Evolutionary conservation across 2,329 filamentous ascomycete genomes (phyloP).

Genomic region (Ambrosiella cleistominuta): DNA sequence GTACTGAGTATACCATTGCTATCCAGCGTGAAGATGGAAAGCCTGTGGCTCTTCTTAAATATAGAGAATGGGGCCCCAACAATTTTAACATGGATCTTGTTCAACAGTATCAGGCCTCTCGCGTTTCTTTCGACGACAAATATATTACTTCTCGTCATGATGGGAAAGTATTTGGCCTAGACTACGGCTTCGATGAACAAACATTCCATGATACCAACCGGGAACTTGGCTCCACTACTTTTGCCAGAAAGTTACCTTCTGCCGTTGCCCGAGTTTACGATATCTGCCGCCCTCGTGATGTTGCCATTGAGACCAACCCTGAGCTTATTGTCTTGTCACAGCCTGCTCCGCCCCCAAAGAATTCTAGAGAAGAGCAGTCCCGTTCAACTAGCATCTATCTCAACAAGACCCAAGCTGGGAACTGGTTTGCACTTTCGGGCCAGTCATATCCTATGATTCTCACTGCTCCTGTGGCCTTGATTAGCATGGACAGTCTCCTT

Average conservation of each 20-base stretch:
- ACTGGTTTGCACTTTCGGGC: slow-evolving; percentile 90
- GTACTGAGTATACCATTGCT: slow-evolving; percentile 75
- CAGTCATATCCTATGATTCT: slow-evolving; percentile 71
- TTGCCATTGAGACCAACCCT: slow-evolving; percentile 44
- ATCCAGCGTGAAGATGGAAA: slow-evolving; percentile 62
- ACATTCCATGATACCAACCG: slow-evolving; percentile 15
- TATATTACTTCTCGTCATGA: slow-evolving; percentile 82
- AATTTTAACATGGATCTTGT: slow-evolving; percentile 77
- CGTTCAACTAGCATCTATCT: slow-evolving; percentile 58
- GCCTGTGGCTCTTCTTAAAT: slow-evolving; percentile 74
- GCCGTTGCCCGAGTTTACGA: slow-evolving; percentile 84
- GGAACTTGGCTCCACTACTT: slow-evolving; percentile 34
- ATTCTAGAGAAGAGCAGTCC: slow-evolving; percentile 32
- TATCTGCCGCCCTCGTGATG: slow-evolving; percentile 55
- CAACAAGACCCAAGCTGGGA: slow-evolving; percentile 69
- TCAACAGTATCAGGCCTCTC: slow-evolving; percentile 45
- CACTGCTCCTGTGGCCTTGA: slow-evolving; percentile 35
- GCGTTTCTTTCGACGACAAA: slow-evolving; percentile 60
- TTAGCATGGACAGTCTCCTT: slow-evolving; percentile 30
- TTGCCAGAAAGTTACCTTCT: slow-evolving; percentile 51
- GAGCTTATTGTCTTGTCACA: slow-evolving; percentile 76
- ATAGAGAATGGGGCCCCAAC: slow-evolving; percentile 89
- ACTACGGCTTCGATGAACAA: slow-evolving; percentile 49
- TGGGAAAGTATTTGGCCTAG: slow-evolving; percentile 50
- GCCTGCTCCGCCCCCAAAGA: slow-evolving; percentile 45